Evolutionary conservation across 2,329 filamentous ascomycete genomes (phyloP).

Genomic region (Colletotrichum musae): DNA sequence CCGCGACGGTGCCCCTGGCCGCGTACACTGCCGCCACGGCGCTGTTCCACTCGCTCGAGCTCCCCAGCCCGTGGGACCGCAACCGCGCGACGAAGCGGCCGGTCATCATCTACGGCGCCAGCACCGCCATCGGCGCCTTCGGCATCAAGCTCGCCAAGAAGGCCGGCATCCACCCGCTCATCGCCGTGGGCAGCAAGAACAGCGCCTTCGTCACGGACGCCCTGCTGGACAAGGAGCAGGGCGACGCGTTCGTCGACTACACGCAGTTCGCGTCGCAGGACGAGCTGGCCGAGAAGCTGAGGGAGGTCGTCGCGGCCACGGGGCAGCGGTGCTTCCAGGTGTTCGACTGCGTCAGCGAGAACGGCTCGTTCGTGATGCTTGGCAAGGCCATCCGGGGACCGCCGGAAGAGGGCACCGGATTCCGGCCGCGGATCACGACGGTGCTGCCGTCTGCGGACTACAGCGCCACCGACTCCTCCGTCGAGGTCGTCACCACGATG

Average conservation of each 20-base stretch:
- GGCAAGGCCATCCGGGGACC: slow-evolving; percentile 37
- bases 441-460: slow-evolving; percentile 40
- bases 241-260: slow-evolving; percentile 42
- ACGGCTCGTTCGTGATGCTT: slow-evolving; percentile 39
- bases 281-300: slow-evolving; percentile 38
- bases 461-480: slow-evolving; percentile 29
- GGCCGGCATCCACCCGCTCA: slow-evolving; percentile 70
- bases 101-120: slow-evolving; percentile 63
- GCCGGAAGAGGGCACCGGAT: slow-evolving; percentile 32
- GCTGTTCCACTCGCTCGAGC: slow-evolving; percentile 60
- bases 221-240: slow-evolving; percentile 29
- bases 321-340: slow-evolving; percentile 35
- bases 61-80: slow-evolving; percentile 63
- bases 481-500: slow-evolving; percentile 28
- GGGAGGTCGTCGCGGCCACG: slow-evolving; percentile 29
- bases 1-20: slow-evolving; percentile 69
- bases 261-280: slow-evolving; percentile 38
- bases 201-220: slow-evolving; percentile 37
- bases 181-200: slow-evolving; percentile 67
- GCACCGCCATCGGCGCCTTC: slow-evolving; percentile 68
- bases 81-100: slow-evolving; percentile 35
- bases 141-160: slow-evolving; percentile 66
- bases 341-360: slow-evolving; percentile 42
- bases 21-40: slow-evolving; percentile 68
- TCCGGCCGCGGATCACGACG: slow-evolving; percentile 39